Conservation (phyloP, 305 asterid genomes). For the Stenogyne calaminthoides region DNA sequence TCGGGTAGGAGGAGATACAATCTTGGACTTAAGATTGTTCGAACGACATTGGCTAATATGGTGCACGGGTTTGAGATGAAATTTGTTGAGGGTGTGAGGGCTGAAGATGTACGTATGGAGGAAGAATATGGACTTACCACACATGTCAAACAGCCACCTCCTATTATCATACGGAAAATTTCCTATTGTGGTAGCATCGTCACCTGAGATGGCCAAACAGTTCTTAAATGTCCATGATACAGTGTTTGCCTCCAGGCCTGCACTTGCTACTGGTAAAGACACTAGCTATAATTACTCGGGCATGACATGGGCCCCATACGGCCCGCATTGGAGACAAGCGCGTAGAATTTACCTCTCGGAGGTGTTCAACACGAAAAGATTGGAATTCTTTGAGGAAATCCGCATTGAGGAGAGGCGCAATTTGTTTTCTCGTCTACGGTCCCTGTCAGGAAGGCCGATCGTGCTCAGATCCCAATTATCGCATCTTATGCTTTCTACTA, state of each 20-base stretch:
- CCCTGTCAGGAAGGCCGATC: constrained; percentile 27
- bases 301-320: constrained; percentile 29
- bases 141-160: neutral
- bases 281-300: constrained; percentile 26
- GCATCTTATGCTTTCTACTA: constrained; percentile 23
- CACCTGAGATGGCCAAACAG: constrained; percentile 42
- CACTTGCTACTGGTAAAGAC: neutral
- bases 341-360: no score
- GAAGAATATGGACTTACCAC: no score
- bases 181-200: constrained; percentile 34
- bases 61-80: no score
- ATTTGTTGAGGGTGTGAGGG: no score
- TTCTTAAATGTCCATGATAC: constrained; percentile 32
- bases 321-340: constrained; percentile 28
- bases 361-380: neutral
- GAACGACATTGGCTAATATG: no score
- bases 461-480: constrained; percentile 31
- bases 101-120: no score
- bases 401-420: constrained; percentile 30
- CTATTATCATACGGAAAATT: constrained; percentile 19
- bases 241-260: constrained; percentile 32
- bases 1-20: no score
- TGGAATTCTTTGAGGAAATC: constrained; percentile 9
- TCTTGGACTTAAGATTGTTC: no score
- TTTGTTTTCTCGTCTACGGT: constrained; percentile 25